Base-by-base conservation (phyloP, 1,284 basidiomycete species). In the Psilocybe mexicana region DNA sequence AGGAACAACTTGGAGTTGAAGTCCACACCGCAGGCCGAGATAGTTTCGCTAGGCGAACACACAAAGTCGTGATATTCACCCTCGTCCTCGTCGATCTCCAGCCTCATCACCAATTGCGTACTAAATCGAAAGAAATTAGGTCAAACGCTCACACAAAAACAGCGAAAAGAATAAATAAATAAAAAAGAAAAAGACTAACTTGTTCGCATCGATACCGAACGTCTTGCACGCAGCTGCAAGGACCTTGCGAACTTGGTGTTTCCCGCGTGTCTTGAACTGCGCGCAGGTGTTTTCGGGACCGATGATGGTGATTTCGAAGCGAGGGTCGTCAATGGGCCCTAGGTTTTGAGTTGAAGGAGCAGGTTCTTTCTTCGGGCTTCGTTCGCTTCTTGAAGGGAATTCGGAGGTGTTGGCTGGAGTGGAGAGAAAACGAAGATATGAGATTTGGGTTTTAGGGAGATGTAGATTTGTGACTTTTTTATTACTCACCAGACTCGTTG, bases 251-350 rank as follows among this genome's bases (percentile, higher is more conserved):
- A 81, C 73, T 6, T 63, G 67, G 52, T 80, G 78, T n/a, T 73
- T 72, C 7, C 72, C 69, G 10, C 79, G 79, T 2, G 75, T 74
- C 53, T 72, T 77, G 62, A 81, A 81, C 40, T 79, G 75, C 0
- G 75, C 74, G 43, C 67, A 66, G 43, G 74, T 69, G 6, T 68
- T 63, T 0, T 54, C 47, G 50, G 58, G 74, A 42, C 63, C 73
- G 43, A 55, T 65, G 62, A 82, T 73, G 25, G 65, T 68, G 7
- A 82, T 71, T 18, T 68, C 69, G 63, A 74, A 74, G 23, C 74
- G 70, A 18, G 57, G 48, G 36, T 70, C 65, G 26, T 63, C 61
- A 10, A 48, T 18, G 33, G 60, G 38, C 42, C 48, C 28, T 46
- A 43, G 50, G 52, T 48, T 53, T 43, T 52, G 40, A 18, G 18